Conservation (phyloP, 192 early-diverging fungal genomes). For the Diversispora eburnea region DNA sequence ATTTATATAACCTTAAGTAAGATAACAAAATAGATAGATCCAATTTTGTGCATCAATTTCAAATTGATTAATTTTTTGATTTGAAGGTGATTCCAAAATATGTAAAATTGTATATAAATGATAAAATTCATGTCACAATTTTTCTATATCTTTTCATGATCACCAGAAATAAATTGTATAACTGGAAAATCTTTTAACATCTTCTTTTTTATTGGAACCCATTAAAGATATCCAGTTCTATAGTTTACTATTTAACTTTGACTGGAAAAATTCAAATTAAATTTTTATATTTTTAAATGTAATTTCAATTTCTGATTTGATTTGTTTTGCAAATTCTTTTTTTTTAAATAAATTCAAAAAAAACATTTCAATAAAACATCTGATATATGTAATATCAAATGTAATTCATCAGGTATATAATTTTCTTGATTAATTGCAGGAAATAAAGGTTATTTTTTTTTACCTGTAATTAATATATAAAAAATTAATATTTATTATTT, state of each 20-base stretch:
- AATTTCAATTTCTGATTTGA: too few relatives aligned
- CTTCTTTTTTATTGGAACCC: slow-evolving; percentile 5
- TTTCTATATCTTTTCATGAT: not conserved
- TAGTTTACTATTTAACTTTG: not conserved
- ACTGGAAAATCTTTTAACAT: slow-evolving; percentile 7
- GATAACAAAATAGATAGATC: not conserved
- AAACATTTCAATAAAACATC: slow-evolving; percentile 1
- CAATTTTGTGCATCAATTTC: not conserved
- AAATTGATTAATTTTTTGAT: not conserved
- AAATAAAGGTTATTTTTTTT: not conserved
- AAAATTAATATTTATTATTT: too few relatives aligned
- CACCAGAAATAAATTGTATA: not conserved
- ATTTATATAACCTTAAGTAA: not conserved
- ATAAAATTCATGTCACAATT: slow-evolving; percentile 5
- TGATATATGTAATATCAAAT: not conserved
- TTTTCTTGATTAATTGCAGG: slow-evolving; percentile 4
- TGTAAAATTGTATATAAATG: not conserved
- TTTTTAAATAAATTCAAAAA: slow-evolving; percentile 5
- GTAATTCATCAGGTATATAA: not conserved
- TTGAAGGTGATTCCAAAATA: too few relatives aligned
- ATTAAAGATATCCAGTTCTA: slow-evolving; percentile 8
- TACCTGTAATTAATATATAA: too few relatives aligned
- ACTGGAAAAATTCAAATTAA: slow-evolving; percentile 7
- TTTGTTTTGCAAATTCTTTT: not conserved
- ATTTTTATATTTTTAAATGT: not conserved